Evolutionary conservation across 768 basidiomycete genomes (phyloP).

Genomic region (Termitomyces sp.): DNA sequence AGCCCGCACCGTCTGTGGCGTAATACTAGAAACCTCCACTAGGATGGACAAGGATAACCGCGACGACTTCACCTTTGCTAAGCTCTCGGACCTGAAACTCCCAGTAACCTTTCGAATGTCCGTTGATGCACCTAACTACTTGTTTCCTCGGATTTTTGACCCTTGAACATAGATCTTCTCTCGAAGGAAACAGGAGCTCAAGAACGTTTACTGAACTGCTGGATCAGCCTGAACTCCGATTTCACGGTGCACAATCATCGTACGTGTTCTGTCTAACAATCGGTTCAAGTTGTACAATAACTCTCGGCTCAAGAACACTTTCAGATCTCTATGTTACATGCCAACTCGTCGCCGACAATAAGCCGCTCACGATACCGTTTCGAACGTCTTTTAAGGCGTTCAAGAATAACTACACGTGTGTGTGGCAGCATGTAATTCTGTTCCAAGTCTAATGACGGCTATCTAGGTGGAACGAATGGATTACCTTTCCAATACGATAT

Average conservation of each 20-base stretch:
- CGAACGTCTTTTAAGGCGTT: slow-evolving; percentile 92
- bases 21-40: not conserved
- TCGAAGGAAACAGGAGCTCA: slow-evolving; percentile 79
- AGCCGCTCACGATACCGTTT: slow-evolving; percentile 87
- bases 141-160: not conserved
- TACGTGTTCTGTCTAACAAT: slow-evolving; percentile 32
- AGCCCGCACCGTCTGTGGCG: not conserved
- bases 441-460: not conserved
- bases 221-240: slow-evolving; percentile 77
- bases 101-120: slow-evolving; percentile 88
- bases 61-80: slow-evolving; percentile 92
- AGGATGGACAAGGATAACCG: slow-evolving; percentile 56
- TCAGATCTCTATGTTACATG: slow-evolving; percentile 94
- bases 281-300: slow-evolving; percentile 23
- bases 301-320: slow-evolving; percentile 54
- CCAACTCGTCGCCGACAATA: slow-evolving; percentile 90
- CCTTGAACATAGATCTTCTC: slow-evolving; percentile 55
- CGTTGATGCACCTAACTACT: slow-evolving; percentile 12
- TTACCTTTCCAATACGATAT: slow-evolving; percentile 88
- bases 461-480: slow-evolving; percentile 85
- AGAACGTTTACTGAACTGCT: slow-evolving; percentile 75
- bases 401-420: slow-evolving; percentile 76
- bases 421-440: slow-evolving; percentile 8
- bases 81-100: slow-evolving; percentile 82
- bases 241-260: slow-evolving; percentile 81